phyloP scores from a whole-genome alignment of 106 monocot genomes.

The Triglochin maritima region DNA sequence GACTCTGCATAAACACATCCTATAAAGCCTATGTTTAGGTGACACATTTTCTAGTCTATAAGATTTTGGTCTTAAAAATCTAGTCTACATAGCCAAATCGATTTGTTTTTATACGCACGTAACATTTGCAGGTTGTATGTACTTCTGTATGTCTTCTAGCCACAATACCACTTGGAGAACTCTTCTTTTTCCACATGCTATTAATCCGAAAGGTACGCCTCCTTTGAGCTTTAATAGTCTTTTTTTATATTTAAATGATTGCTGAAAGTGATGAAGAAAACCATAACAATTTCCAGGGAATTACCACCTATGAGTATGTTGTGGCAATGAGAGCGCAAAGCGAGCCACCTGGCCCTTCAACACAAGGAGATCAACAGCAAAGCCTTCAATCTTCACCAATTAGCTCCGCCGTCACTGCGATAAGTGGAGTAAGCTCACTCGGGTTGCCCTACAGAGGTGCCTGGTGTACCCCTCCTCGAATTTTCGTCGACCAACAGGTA shows the following conservation, averaged over 20 bases:
- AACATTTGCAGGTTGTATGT: constrained; percentile 29
- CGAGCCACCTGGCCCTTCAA: constrained; percentile 39
- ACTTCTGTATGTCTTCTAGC: constrained; percentile 48
- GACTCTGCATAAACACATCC: too few species aligned
- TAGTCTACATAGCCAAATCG: too few species aligned
- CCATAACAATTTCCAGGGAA: constrained; percentile 26
- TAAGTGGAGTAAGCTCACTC: constrained; percentile 44
- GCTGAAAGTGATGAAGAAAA: too few species aligned
- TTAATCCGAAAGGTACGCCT: constrained; percentile 53
- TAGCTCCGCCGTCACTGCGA: constrained; percentile 47
- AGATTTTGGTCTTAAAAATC: too few species aligned
- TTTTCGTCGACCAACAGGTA: constrained; percentile 40
- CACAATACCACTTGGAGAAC: constrained; percentile 53
- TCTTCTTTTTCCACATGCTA: constrained; percentile 73
- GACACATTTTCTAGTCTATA: too few species aligned
- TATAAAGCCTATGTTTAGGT: too few species aligned
- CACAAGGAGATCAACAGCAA: constrained; percentile 30
- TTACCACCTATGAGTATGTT: constrained; percentile 71
- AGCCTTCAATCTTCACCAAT: constrained; percentile 45
- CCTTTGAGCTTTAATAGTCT: not conserved
- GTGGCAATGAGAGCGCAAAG: constrained; percentile 61
- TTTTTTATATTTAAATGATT: not conserved
- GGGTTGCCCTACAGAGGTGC: constrained; percentile 54
- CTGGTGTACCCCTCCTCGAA: constrained; percentile 57
- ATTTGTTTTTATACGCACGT: too few species aligned